phyloP scores from a whole-genome alignment of 2,329 filamentous ascomycete species.

The Coleophoma cylindrospora region DNA sequence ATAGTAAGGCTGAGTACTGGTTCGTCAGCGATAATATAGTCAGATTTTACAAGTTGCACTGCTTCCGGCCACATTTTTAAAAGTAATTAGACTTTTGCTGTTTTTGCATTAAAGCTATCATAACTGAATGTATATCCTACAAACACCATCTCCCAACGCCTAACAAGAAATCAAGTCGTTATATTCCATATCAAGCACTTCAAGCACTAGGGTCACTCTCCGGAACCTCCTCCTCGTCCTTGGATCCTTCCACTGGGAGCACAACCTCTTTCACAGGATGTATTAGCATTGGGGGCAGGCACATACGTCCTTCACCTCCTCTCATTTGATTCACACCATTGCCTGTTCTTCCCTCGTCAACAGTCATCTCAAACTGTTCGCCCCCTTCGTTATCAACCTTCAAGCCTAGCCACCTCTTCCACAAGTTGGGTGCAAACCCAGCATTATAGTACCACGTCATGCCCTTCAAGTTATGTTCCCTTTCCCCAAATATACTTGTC shows the following conservation, averaged over 20 bases:
- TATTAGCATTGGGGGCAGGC: slow-evolving; percentile 80
- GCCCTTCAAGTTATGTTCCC: slow-evolving; percentile 84
- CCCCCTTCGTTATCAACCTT: slow-evolving; percentile 74
- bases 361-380: slow-evolving; percentile 65
- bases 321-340: slow-evolving; percentile 41
- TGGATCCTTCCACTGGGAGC: slow-evolving; percentile 29
- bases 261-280: slow-evolving; percentile 82
- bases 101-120: too few relatives aligned
- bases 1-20: background rate
- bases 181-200: slow-evolving; percentile 5
- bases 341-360: slow-evolving; percentile 35
- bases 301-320: slow-evolving; percentile 80
- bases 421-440: slow-evolving; percentile 75
- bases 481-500: slow-evolving; percentile 72
- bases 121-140: background rate
- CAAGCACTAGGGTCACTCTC: slow-evolving; percentile 27
- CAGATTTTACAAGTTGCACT: too few relatives aligned
- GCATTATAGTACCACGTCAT: slow-evolving; percentile 92
- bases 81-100: too few relatives aligned
- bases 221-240: slow-evolving; percentile 9
- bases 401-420: slow-evolving; percentile 81
- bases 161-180: background rate
- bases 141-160: background rate
- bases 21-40: too few relatives aligned
- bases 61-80: too few relatives aligned